Evolutionary conservation across 495 filamentous ascomycete species (phyloP).

Genomic region (Beverwykella pulmonaria): DNA sequence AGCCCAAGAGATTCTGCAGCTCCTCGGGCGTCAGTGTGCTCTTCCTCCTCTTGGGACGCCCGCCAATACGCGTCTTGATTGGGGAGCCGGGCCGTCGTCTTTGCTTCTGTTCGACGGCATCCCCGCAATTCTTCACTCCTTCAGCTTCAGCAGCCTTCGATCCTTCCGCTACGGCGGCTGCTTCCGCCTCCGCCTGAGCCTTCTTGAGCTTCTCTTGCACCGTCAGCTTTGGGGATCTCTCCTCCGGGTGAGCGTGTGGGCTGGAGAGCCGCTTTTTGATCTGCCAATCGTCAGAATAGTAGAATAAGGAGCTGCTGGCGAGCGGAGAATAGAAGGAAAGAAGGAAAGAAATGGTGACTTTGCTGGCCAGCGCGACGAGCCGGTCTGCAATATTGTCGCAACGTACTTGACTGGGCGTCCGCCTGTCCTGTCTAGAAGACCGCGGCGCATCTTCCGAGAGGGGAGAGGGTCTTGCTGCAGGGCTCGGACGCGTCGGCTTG

Average conservation of each 20-base stretch:
- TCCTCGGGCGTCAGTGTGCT: constrained; percentile 50
- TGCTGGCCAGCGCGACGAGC: constrained; percentile 19
- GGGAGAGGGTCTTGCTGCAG: constrained; percentile 8
- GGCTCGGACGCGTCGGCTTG: background rate
- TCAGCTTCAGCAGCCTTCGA: constrained; percentile 11
- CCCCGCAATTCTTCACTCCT: constrained; percentile 14
- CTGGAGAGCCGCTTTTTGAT: constrained; percentile 38
- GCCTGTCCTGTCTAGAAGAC: constrained; percentile 22
- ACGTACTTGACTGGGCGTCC: constrained; percentile 39
- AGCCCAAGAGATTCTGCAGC: constrained; percentile 40
- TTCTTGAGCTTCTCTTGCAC: constrained; percentile 47
- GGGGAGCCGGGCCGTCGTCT: constrained; percentile 25
- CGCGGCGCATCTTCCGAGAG: constrained; percentile 14
- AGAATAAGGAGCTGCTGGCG: constrained; percentile 29
- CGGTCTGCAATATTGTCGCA: constrained; percentile 25
- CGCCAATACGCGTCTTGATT: constrained; percentile 45
- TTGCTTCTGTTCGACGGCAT: constrained; percentile 31
- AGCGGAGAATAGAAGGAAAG: constrained; percentile 11
- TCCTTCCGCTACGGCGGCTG: constrained; percentile 39
- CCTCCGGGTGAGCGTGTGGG: constrained; percentile 38
- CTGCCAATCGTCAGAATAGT: constrained; percentile 37
- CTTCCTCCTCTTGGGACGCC: constrained; percentile 47
- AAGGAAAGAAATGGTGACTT: constrained; percentile 33
- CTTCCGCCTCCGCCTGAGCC: constrained; percentile 48
- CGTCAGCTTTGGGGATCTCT: constrained; percentile 42